These are phyloP conservation scores for Neoarthrinium moseri DNA, from an alignment of 2,329 filamentous ascomycete species.

Conservation along the genomic window DNA sequence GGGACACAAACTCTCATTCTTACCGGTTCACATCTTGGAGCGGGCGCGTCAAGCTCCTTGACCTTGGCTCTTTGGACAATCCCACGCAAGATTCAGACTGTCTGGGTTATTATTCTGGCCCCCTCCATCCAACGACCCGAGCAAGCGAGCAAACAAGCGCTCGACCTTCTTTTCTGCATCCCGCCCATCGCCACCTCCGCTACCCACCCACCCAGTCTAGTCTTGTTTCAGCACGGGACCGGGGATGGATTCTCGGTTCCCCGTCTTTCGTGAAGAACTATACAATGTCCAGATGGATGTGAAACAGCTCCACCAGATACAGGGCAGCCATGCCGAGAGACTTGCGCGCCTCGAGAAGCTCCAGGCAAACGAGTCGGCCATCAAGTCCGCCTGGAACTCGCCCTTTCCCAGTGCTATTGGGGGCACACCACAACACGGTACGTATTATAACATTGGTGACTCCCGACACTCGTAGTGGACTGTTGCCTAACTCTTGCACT, in stretches of 20 bases:
- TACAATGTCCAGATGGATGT: constrained; percentile 70
- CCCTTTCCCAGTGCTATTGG: constrained; percentile 85
- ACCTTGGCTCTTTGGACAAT: neutral
- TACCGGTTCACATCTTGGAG: constrained; percentile 22
- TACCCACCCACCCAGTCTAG: constrained; percentile 9
- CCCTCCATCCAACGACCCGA: neutral
- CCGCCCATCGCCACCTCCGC: constrained; percentile 10
- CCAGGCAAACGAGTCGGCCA: constrained; percentile 64
- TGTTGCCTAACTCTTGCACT: constrained; percentile 17
- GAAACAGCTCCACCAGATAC: constrained; percentile 64
- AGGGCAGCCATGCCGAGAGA: constrained; percentile 62
- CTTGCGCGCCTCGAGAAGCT: constrained; percentile 63
- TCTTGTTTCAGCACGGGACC: constrained; percentile 9
- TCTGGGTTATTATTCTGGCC: neutral
- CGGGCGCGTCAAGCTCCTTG: constrained; percentile 16
- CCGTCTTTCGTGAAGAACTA: constrained; percentile 61
- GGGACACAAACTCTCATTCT: neutral
- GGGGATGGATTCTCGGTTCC: constrained; percentile 65
- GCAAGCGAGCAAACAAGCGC: neutral
- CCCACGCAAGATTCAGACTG: neutral
- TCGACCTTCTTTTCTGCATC: neutral
- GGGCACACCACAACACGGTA: constrained; percentile 85
- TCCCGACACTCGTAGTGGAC: no score
- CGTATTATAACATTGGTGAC: constrained; percentile 30
- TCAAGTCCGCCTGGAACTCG: constrained; percentile 90